Percentiles rank a stretch among this genome's conserved stretches.
These are phyloP conservation scores for Fragaria iinumae DNA, from an alignment of 306 rosid genomes.

Conservation along the genomic window DNA sequence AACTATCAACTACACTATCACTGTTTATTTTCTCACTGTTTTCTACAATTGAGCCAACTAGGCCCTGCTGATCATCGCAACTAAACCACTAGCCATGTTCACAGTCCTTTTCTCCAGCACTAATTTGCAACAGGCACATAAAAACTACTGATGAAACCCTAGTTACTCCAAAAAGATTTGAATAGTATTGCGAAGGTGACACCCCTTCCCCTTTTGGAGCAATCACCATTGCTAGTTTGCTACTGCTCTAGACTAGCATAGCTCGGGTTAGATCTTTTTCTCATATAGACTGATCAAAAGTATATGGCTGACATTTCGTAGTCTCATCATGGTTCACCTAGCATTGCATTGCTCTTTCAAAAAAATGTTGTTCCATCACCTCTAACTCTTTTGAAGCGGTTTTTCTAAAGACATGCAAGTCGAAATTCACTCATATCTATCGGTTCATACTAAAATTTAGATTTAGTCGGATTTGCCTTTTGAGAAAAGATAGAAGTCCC, in stretches of 20 bases:
- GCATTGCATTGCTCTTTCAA: no score
- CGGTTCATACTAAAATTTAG: not conserved
- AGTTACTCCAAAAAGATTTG: constrained; percentile 14
- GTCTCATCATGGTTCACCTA: not conserved
- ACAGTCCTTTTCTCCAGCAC: constrained; percentile 31
- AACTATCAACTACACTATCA: constrained; percentile 20
- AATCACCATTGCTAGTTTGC: constrained; percentile 7
- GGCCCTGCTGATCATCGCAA: constrained; percentile 19
- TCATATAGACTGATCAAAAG: constrained; percentile 13
- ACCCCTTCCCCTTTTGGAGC: constrained; percentile 16
- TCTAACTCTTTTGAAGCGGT: no score
- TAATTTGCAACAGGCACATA: constrained; percentile 30
- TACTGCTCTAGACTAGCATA: not conserved
- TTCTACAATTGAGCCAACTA: constrained; percentile 24
- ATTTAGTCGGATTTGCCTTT: not conserved
- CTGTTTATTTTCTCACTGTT: constrained; percentile 8
- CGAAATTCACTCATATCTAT: no score
- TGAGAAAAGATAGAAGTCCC: not conserved
- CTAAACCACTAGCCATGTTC: constrained; percentile 40
- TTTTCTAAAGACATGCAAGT: no score
- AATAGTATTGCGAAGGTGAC: constrained; percentile 32
- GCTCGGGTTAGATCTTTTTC: constrained; percentile 14
- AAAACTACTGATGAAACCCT: not conserved
- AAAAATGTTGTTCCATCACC: no score
- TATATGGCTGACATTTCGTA: constrained; percentile 13